These are phyloP conservation scores for Vigna unguiculata DNA, from an alignment of 306 rosid species.

Conservation along the genomic window DNA sequence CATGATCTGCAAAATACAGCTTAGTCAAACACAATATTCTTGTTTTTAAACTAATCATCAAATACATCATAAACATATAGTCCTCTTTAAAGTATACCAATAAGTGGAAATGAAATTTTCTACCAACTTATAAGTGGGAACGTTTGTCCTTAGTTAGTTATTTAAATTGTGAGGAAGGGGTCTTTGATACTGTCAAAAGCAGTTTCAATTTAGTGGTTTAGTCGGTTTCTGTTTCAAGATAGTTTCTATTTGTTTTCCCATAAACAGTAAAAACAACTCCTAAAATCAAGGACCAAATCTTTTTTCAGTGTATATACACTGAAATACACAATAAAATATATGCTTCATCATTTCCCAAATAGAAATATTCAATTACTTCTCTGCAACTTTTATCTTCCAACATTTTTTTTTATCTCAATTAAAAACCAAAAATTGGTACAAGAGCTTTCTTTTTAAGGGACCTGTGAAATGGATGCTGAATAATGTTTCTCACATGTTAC, in stretches of 20 bases:
- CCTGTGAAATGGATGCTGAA: neutral
- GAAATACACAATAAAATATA: neutral
- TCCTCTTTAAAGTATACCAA: slow-evolving; percentile 23
- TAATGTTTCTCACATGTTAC: neutral
- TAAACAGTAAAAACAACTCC: neutral
- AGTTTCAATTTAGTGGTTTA: neutral
- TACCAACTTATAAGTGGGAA: slow-evolving; percentile 30
- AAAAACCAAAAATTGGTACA: neutral
- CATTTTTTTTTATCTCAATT: neutral
- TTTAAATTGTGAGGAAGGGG: neutral
- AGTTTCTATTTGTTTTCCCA: neutral
- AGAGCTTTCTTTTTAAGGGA: neutral
- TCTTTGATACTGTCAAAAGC: neutral
- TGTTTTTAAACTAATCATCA: slow-evolving; percentile 9
- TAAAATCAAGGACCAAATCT: neutral
- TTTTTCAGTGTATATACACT: neutral
- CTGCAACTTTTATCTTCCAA: neutral
- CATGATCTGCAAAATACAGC: too few relatives aligned
- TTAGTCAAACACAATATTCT: neutral
- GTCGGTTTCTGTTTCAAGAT: neutral
- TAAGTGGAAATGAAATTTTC: slow-evolving; percentile 28
- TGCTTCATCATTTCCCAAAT: neutral
- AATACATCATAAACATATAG: slow-evolving; percentile 27
- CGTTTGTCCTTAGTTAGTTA: too few relatives aligned
- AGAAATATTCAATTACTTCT: neutral